Evolutionary conservation across 192 early-diverging fungal species (phyloP), one percentile per base, ranked within the genome.

Genomic region (Coemansia sp.): DNA sequence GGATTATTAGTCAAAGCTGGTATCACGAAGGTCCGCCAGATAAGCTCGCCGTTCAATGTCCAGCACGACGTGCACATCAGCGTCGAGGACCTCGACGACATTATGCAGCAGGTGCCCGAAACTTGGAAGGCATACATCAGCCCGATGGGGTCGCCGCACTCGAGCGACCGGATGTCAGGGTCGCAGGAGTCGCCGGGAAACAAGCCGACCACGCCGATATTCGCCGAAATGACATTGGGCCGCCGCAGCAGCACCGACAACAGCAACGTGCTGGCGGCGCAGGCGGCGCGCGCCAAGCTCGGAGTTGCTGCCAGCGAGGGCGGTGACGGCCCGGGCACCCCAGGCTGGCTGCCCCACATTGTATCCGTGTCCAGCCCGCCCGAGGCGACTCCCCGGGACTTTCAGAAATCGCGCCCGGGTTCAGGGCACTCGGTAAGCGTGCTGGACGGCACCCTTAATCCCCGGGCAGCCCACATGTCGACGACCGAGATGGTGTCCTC

Each of bases 61-160:
- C 62, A 77, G 47, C 74, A 77, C 53, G 74, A 77, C 36, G 62
- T 77, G 0, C 74, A 77, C 41, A 77, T 77, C 38, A 70, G 74
- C 55, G 66, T 77, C n/a, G 74, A 77, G 47, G 74, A 77, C 56
- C 51, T 77, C 19, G 67, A 77, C 61, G 74, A 77, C 41, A 50
- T 75, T 2, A 54, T 75, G 64, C 60, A 67, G 32, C 61, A 75
- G 57, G 60, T 67, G 19, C 72, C 72, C 2, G 72, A 75, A 14
- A 53, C 61, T 9, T 53, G 44, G 57, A 75, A 68, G 58, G 56
- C 60, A 23, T 68, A 68, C 40, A 64, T 68, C 43, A 67, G 65
- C 50, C 72, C 72, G 12, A 17, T 19, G 32, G 39, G 60, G 44
- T 64, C 65, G 52, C 65, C 72, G 20, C 38, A n/a, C 35, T 51